Conservation (phyloP, 495 filamentous ascomycete species). For the Talaromyces stipitatus region DNA sequence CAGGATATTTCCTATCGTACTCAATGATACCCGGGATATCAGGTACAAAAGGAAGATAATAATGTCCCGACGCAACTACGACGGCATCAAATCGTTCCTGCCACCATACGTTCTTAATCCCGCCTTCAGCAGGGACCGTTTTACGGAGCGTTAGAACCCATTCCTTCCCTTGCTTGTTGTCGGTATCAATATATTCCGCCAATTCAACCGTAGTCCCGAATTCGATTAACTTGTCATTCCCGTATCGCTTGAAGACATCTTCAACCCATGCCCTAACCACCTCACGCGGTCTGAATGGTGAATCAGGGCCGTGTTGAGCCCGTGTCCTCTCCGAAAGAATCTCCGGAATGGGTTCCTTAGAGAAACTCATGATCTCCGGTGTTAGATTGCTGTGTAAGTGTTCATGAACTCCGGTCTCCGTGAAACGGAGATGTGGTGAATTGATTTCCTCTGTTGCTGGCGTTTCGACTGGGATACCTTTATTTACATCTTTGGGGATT, state of each 20-base stretch:
- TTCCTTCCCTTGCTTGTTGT: slow-evolving; percentile 18
- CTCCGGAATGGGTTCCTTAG: slow-evolving; percentile 26
- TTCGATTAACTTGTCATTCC: slow-evolving; percentile 21
- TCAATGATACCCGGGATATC: slow-evolving; percentile 38
- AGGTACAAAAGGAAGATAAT: slow-evolving; percentile 64
- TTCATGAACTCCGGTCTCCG: slow-evolving; percentile 27
- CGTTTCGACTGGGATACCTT: slow-evolving; percentile 10
- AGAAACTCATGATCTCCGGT: slow-evolving; percentile 31
- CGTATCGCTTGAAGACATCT: slow-evolving; percentile 24
- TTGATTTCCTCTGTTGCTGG: slow-evolving; percentile 16
- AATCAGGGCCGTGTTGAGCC: slow-evolving; percentile 23
- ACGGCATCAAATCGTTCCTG: slow-evolving; percentile 57
- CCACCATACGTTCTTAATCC: slow-evolving; percentile 32
- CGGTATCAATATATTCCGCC: slow-evolving; percentile 9
- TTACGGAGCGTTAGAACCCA: slow-evolving; percentile 31
- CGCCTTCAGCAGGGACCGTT: slow-evolving; percentile 7
- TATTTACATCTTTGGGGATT: slow-evolving; percentile 6
- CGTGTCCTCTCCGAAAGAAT: neutral
- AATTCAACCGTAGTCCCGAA: slow-evolving; percentile 36
- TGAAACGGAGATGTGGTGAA: slow-evolving; percentile 4
- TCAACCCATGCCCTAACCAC: slow-evolving; percentile 34
- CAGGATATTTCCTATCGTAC: slow-evolving; percentile 24
- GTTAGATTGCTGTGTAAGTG: slow-evolving; percentile 34
- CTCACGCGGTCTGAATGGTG: slow-evolving; percentile 26
- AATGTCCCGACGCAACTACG: slow-evolving; percentile 76